These are phyloP conservation scores for Dryadomyces quercivorus DNA, from an alignment of 2,329 filamentous ascomycete species.

Conservation along the genomic window DNA sequence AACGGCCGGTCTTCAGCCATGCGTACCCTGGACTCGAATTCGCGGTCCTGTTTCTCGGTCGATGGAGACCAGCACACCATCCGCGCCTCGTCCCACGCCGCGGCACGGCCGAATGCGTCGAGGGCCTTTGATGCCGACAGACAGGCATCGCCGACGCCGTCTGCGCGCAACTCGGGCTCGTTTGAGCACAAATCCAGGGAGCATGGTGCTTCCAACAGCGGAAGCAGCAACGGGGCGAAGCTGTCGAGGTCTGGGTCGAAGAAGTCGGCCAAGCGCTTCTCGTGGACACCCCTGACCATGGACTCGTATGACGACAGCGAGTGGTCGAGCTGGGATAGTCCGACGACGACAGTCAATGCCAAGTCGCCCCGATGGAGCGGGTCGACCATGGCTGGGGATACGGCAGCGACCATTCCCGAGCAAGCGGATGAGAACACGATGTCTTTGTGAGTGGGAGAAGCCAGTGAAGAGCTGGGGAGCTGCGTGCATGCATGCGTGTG, in stretches of 20 bases:
- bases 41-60: conserved; percentile 7
- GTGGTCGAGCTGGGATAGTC: conserved; percentile 54
- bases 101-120: conserved; percentile 27
- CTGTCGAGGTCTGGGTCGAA: conserved; percentile 16
- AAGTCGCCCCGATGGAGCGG: conserved; percentile 50
- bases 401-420: conserved; percentile 31
- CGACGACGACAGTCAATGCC: conserved; percentile 26
- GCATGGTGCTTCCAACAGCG: not conserved
- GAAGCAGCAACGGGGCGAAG: not conserved
- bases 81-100: conserved; percentile 25
- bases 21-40: conserved; percentile 22
- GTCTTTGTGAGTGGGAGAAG: conserved; percentile 30
- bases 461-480: too few relatives aligned
- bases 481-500: not conserved
- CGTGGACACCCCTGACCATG: conserved; percentile 45
- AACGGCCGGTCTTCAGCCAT: conserved; percentile 30
- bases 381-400: conserved; percentile 40
- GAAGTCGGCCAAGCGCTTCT: conserved; percentile 41
- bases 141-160: conserved; percentile 18
- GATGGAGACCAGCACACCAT: conserved; percentile 27
- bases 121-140: conserved; percentile 22
- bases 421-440: conserved; percentile 31
- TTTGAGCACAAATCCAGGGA: not conserved
- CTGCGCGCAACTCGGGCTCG: conserved; percentile 4
- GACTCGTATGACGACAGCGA: conserved; percentile 48